Percentiles rank a stretch among this genome's conserved stretches.
Conservation (phyloP, 2,329 filamentous ascomycete genomes). For the Diaporthe citri region DNA sequence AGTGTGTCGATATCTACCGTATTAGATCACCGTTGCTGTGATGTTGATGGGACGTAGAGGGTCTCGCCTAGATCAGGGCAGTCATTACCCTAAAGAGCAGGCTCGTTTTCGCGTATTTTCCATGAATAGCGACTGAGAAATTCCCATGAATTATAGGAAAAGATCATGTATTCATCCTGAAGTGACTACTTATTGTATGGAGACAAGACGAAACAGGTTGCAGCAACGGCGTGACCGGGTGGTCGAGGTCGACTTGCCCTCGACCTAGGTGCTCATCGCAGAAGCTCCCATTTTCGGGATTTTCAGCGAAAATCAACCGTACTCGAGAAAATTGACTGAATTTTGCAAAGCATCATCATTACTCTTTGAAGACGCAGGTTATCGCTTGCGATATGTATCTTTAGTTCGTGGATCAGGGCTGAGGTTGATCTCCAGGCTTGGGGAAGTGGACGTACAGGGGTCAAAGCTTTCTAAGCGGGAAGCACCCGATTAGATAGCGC, state of each 20-base stretch:
- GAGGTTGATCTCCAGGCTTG: not conserved
- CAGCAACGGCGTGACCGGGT: not conserved
- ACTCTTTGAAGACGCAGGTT: not conserved
- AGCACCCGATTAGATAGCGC: conserved; percentile 31
- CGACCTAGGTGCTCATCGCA: not conserved
- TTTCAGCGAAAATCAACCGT: too few relatives aligned
- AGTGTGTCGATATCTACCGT: not conserved
- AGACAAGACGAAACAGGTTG: not conserved
- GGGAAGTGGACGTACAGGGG: not conserved
- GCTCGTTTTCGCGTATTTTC: not conserved
- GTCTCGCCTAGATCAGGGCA: not conserved
- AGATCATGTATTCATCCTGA: not conserved
- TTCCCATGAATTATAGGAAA: not conserved
- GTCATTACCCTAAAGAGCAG: too few relatives aligned
- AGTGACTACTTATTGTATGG: not conserved
- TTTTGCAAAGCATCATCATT: rapidly evolving
- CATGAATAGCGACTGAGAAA: not conserved
- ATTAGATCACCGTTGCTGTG: not conserved
- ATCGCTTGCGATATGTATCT: not conserved
- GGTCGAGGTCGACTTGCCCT: not conserved
- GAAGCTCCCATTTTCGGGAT: not conserved
- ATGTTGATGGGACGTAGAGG: not conserved
- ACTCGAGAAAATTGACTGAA: rapidly evolving
- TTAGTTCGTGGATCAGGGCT: not conserved
- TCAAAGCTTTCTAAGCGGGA: conserved; percentile 15